phyloP scores from a whole-genome alignment of 805 yeast species.

The Candida coleopterorum region DNA sequence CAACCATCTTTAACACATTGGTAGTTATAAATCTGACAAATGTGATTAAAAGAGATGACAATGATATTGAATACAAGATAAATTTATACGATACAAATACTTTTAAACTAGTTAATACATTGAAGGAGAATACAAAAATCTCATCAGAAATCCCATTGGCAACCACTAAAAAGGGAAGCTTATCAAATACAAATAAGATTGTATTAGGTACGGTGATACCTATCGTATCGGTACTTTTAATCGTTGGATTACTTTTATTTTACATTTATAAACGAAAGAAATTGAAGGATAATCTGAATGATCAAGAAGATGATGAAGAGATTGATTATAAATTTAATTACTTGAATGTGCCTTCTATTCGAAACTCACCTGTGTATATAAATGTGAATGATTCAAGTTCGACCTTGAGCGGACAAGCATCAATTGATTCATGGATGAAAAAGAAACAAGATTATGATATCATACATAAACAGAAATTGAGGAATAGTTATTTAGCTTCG shows the following conservation, averaged over 20 bases:
- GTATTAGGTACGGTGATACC: constrained; percentile 37
- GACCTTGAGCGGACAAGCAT: constrained; percentile 43
- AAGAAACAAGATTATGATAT: constrained; percentile 47
- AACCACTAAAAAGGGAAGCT: no score
- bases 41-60: constrained; percentile 16
- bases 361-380: constrained; percentile 6
- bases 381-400: constrained; percentile 27
- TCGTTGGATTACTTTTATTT: constrained; percentile 12
- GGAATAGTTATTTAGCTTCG: constrained; percentile 26
- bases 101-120: constrained; percentile 26
- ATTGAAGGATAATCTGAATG: constrained; percentile 8
- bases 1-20: constrained; percentile 47
- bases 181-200: constrained; percentile 4
- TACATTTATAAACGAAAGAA: constrained; percentile 18
- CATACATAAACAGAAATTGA: constrained; percentile 10
- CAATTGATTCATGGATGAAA: constrained; percentile 50
- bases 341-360: constrained; percentile 13
- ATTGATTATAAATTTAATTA: constrained; percentile 24
- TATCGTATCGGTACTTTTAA: constrained; percentile 13
- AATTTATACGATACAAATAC: constrained; percentile 38
- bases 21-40: constrained; percentile 33
- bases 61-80: constrained; percentile 22
- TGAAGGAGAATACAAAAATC: constrained; percentile 13
- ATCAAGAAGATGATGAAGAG: constrained; percentile 24
- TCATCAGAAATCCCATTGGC: neutral